Evolutionary conservation across 2,329 filamentous ascomycete species (phyloP), one percentile per base, ranked within the genome.

Genomic region (Penicillium sp.): DNA sequence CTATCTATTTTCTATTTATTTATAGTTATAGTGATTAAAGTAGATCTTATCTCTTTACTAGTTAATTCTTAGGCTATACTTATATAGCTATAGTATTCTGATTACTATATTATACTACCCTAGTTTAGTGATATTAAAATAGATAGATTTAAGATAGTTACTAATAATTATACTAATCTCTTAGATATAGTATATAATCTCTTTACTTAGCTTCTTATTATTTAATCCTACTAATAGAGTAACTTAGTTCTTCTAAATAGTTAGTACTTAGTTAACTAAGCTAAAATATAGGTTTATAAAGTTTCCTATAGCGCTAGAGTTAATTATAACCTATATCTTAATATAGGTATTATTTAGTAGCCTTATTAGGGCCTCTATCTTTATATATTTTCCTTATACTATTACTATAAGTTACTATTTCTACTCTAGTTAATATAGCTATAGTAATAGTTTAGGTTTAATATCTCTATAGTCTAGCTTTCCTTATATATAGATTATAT

Each of bases 11-110:
- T 24, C 37, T 47, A 18, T 46, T 13, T 51, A 43, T 34, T 37
- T 23, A 41, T 44, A 55, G 27, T 32, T 41, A 36, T 43, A 54
- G n/a, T 50, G 20, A 29, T 41, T 50, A 46, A 45, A 40, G n/a
- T 30, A 36, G 20, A 41, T 43, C 33, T 4, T 33, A 18, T 26
- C 26, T 23, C 9, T 27, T 18, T 24, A 23, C 17, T 44, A 44
- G 8, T 50, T 23, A 27, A 55, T 44, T 23, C 15, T 45, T 44
- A 39, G 39, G 37, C 24, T 51, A 48, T 47, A 48, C 27, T 44
- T n/a, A 18, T 40, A 37, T 44, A 45, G 17, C 34, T 45, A 51
- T 17, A 10, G 30, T 2, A 44, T 30, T 3, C 18, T 15, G 6
- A 44, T 7, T 37, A 34, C 23, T 36, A 46, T 17, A 37, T 40